Base-by-base conservation (phyloP, 2,329 filamentous ascomycete genomes). In the Myotisia sp. region DNA sequence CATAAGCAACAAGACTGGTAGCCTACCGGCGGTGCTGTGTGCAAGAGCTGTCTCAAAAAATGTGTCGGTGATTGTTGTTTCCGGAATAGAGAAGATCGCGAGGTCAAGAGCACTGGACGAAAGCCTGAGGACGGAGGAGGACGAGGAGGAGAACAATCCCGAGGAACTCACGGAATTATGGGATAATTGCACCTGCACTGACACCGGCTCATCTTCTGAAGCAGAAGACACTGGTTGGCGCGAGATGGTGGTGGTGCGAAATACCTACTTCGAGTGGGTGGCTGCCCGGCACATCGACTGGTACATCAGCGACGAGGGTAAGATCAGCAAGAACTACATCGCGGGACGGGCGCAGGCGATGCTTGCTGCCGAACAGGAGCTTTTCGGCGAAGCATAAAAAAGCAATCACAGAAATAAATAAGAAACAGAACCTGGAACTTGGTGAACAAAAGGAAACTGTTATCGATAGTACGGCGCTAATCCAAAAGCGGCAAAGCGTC, bases 41-140 rank as follows among this genome's bases (percentile, higher is more conserved):
- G n/a, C n/a, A n/a, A n/a, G 62, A 34, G 51, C 67, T 32, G 51
- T 68, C 3, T 60, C 63, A 3, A 60, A 64, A 0, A 61, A 55
- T 7, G 66, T 63, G 37, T 57, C 76, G 0, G 50, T 77, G 2
- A 67, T 73, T 0, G 36, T 29, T 16, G 42, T 79, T 3, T 67
- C 68, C 28, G 71, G 76, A 36, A 57, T 63, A 4, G 75, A 76
- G 31, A 81, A 80, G 51, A 63, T 81, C 17, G 66, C 67, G 0
- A 55, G 60, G 0, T 62, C 63, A 0, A 58, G 51, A 1, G 49
- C n/a, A n/a, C n/a, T n/a, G n/a, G n/a, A n/a, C n/a, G n/a, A n/a
- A n/a, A n/a, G n/a, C n/a, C n/a, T n/a, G n/a, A n/a, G 55, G 1
- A 53, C 53, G 12, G 57, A 62, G n/a, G 59, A 64, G 14, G 58